Evolutionary conservation across 805 yeast species (phyloP).

Genomic region (Monosporozyma aquatica): DNA sequence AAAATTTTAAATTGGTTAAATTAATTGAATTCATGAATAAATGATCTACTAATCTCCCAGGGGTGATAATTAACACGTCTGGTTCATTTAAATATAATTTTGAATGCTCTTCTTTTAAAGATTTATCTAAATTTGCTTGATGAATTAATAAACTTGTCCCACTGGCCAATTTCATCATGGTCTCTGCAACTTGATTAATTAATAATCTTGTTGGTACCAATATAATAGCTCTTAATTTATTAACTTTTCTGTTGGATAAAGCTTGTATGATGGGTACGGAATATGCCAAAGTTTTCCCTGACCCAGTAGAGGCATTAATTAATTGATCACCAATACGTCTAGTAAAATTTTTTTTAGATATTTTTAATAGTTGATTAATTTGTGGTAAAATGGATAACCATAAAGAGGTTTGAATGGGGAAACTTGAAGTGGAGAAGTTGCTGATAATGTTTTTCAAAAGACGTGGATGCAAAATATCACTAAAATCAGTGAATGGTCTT

Average conservation of each 20-base stretch:
- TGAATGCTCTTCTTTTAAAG: conserved; percentile 52
- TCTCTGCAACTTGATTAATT: conserved; percentile 68
- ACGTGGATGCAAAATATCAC: conserved; percentile 21
- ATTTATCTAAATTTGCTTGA: conserved; percentile 51
- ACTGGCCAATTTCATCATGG: conserved; percentile 47
- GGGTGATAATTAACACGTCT: conserved; percentile 63
- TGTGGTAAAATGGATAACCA: conserved; percentile 22
- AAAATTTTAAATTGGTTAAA: conserved; percentile 46
- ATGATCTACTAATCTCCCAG: conserved; percentile 80
- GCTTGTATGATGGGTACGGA: conserved; percentile 72
- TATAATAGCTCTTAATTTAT: conserved; percentile 64
- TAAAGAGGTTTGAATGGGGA: conserved; percentile 29
- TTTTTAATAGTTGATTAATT: conserved; percentile 16
- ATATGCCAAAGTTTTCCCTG: conserved; percentile 91
- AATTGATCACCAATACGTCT: conserved; percentile 63
- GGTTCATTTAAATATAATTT: conserved; percentile 43
- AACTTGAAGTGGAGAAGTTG: conserved; percentile 21
- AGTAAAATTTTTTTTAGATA: conserved; percentile 35
- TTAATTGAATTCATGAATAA: conserved; percentile 35
- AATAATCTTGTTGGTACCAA: conserved; percentile 88
- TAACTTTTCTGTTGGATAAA: conserved; percentile 54
- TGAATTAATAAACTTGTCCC: conserved; percentile 52
- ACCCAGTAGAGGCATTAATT: conserved; percentile 92
- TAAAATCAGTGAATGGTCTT: conserved; percentile 16
- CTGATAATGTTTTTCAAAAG: conserved; percentile 26